phyloP scores from a whole-genome alignment of 2,329 filamentous ascomycete species.

The Phaeomoniella chlamydospora region DNA sequence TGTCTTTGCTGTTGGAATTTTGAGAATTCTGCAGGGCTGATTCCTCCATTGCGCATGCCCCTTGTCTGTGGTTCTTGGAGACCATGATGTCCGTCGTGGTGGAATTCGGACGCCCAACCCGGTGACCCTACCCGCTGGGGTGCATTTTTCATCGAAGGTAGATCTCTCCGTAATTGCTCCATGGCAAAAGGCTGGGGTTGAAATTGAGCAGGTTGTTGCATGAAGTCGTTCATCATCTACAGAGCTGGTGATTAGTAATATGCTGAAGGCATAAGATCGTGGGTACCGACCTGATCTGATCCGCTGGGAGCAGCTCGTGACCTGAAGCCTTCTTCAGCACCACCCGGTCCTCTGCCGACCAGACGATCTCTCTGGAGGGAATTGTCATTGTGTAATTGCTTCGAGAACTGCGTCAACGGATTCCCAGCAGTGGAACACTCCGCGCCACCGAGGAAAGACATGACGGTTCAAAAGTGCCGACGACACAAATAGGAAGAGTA shows the following conservation, averaged over 20 bases:
- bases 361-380: constrained; percentile 84
- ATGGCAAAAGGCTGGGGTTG: constrained; percentile 42
- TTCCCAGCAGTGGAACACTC: constrained; percentile 96
- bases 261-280: neutral
- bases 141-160: constrained; percentile 37
- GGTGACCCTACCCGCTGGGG: constrained; percentile 38
- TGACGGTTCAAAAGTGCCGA: constrained; percentile 26
- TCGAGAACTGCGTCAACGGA: constrained; percentile 91
- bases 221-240: constrained; percentile 86
- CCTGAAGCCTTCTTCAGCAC: constrained; percentile 62
- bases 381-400: constrained; percentile 93
- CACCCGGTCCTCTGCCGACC: constrained; percentile 57
- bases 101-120: constrained; percentile 51
- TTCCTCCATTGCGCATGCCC: constrained; percentile 37
- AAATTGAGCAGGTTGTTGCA: constrained; percentile 49
- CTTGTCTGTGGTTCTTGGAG: constrained; percentile 36
- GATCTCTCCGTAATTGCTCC: constrained; percentile 50
- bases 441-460: constrained; percentile 92
- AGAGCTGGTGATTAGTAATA: constrained; percentile 13
- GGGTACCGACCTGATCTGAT: constrained; percentile 51
- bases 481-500: too few species aligned
- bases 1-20: constrained; percentile 65
- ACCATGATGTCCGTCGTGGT: constrained; percentile 45
- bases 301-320: constrained; percentile 53
- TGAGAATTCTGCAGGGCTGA: constrained; percentile 74